Conservation (phyloP, 768 basidiomycete species). For the Lactarius vividus region DNA sequence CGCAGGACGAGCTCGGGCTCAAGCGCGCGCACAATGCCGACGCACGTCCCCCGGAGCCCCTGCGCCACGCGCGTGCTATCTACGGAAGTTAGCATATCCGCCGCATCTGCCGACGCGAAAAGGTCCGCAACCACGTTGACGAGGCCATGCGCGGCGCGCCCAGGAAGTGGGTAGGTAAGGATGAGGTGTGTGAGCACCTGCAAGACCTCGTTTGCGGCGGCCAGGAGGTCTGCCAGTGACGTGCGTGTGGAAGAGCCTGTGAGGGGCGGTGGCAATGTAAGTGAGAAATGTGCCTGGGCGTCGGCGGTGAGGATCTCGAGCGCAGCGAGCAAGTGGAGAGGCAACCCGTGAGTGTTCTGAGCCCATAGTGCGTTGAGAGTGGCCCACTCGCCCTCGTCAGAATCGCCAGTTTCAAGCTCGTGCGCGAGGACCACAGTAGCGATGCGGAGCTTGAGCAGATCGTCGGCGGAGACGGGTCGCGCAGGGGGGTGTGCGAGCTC, state of each 20-base stretch:
- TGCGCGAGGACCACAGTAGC: constrained; percentile 55
- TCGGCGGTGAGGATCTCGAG: constrained; percentile 50
- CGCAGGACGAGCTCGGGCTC: constrained; percentile 53
- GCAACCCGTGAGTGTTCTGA: constrained; percentile 54
- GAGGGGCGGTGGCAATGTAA: constrained; percentile 33
- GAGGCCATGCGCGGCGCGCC: constrained; percentile 47
- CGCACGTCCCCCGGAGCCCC: constrained; percentile 48
- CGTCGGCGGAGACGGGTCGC: constrained; percentile 49
- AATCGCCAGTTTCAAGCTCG: constrained; percentile 47
- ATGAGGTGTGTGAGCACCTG: constrained; percentile 48
- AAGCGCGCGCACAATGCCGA: constrained; percentile 47
- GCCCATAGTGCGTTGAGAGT: constrained; percentile 60
- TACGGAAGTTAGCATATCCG: constrained; percentile 42
- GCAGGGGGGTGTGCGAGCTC: constrained; percentile 52
- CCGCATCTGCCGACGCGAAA: constrained; percentile 52
- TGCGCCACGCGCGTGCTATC: constrained; percentile 43
- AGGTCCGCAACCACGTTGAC: constrained; percentile 48
- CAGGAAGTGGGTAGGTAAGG: constrained; percentile 48
- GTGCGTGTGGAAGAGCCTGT: too few species aligned
- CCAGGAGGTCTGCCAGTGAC: constrained; percentile 53
- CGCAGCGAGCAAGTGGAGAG: constrained; percentile 54
- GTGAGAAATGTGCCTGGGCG: constrained; percentile 50
- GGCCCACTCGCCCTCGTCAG: constrained; percentile 46
- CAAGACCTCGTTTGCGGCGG: constrained; percentile 52
- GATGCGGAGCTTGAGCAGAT: constrained; percentile 60